Evolutionary conservation across 345 rosid species (phyloP).

Genomic region (Mercurialis annua): DNA sequence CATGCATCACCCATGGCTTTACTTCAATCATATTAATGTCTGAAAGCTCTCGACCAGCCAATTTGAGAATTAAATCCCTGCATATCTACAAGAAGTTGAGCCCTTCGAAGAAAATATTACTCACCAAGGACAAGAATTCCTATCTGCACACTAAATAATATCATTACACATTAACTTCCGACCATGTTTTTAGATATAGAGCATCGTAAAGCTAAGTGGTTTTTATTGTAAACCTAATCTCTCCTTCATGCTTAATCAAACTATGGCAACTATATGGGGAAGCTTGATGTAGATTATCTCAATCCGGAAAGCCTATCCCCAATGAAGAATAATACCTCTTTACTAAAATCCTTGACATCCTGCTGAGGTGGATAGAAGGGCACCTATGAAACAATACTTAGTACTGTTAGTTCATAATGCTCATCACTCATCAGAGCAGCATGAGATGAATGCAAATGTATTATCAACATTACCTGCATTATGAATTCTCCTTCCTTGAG

Average conservation of each 20-base stretch:
- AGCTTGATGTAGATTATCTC: neutral
- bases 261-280: neutral
- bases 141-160: slow-evolving; percentile 11
- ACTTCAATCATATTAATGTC: slow-evolving; percentile 70
- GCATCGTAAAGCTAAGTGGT: neutral
- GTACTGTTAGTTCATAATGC: neutral
- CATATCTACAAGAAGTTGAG: slow-evolving; percentile 67
- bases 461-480: slow-evolving; percentile 60
- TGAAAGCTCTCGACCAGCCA: slow-evolving; percentile 83
- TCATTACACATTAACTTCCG: neutral
- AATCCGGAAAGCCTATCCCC: slow-evolving; percentile 5
- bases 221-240: slow-evolving; percentile 1
- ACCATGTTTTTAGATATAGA: neutral
- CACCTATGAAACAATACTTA: slow-evolving; percentile 37
- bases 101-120: slow-evolving; percentile 36
- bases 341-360: slow-evolving; percentile 62
- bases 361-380: slow-evolving; percentile 98
- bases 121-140: slow-evolving; percentile 6
- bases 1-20: slow-evolving; percentile 99
- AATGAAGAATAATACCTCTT: slow-evolving; percentile 46
- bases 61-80: slow-evolving; percentile 63
- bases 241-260: too few species aligned
- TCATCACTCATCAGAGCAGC: slow-evolving; percentile 8
- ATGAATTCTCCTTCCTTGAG: slow-evolving; percentile 84
- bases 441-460: neutral